These are phyloP conservation scores for Coniochaeta hoffmannii DNA, from an alignment of 2,329 filamentous ascomycete species.

Conservation along the genomic window DNA sequence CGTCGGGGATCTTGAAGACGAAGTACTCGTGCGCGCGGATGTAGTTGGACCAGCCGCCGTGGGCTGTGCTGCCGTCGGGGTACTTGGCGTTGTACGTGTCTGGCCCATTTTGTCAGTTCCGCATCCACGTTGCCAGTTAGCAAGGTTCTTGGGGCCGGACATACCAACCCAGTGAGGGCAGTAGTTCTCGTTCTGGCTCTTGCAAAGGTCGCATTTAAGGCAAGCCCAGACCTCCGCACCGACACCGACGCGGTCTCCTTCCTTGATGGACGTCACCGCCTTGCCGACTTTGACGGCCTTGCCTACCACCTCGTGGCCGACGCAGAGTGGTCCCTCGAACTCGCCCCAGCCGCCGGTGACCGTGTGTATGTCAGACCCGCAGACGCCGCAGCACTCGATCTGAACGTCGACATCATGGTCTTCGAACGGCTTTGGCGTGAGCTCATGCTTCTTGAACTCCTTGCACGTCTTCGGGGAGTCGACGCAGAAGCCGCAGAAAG, in stretches of 20 bases:
- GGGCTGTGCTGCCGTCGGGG: slow-evolving; percentile 48
- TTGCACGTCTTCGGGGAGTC: slow-evolving; percentile 34
- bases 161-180: slow-evolving; percentile 34
- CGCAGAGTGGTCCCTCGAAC: slow-evolving; percentile 37
- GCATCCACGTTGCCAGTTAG: too few relatives aligned
- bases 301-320: slow-evolving; percentile 51
- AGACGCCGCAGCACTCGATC: slow-evolving; percentile 60
- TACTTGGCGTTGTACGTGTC: slow-evolving; percentile 54
- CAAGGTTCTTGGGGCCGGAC: slow-evolving; percentile 7
- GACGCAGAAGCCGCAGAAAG: slow-evolving; percentile 34
- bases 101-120: not conserved
- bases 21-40: slow-evolving; percentile 50
- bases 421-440: slow-evolving; percentile 29
- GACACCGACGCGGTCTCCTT: slow-evolving; percentile 59
- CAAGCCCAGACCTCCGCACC: slow-evolving; percentile 55
- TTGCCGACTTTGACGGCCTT: slow-evolving; percentile 34
- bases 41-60: slow-evolving; percentile 54
- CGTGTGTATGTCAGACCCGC: slow-evolving; percentile 54
- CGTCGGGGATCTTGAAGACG: slow-evolving; percentile 49
- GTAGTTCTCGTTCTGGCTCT: slow-evolving; percentile 41
- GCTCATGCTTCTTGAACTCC: slow-evolving; percentile 27
- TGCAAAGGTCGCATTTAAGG: slow-evolving; percentile 39
- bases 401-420: slow-evolving; percentile 65
- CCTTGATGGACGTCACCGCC: slow-evolving; percentile 38
- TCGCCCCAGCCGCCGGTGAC: slow-evolving; percentile 46